Evolutionary conservation across 805 yeast species (phyloP).

Genomic region (Candida sakaeoensis): DNA sequence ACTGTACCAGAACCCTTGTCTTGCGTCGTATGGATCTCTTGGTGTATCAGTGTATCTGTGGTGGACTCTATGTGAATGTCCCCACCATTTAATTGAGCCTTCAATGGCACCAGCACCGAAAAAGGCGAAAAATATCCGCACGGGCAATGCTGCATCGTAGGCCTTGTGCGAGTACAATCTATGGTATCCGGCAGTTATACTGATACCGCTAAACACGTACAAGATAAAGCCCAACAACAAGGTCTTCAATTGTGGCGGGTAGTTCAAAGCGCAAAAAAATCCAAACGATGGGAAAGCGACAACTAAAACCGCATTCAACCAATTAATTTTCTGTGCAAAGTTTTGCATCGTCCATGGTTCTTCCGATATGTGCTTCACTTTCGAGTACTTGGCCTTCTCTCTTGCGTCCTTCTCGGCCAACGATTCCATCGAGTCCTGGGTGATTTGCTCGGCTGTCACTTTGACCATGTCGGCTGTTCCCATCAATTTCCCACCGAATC

Average conservation of each 20-base stretch:
- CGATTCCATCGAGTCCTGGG: conserved; percentile 47
- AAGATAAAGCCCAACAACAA: conserved; percentile 48
- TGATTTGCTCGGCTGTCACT: conserved; percentile 62
- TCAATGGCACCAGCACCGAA: conserved; percentile 83
- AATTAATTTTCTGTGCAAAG: conserved; percentile 74
- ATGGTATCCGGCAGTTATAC: conserved; percentile 84
- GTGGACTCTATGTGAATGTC: conserved; percentile 79
- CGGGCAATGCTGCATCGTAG: conserved; percentile 58
- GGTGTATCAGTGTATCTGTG: conserved; percentile 81
- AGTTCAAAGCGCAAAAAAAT: conserved; percentile 37
- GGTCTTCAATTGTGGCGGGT: conserved; percentile 52
- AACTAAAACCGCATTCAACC: conserved; percentile 70
- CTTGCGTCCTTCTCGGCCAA: conserved; percentile 34
- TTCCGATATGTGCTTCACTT: conserved; percentile 62
- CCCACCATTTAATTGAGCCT: conserved; percentile 90
- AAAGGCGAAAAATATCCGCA: conserved; percentile 62
- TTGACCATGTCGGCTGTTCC: conserved; percentile 72
- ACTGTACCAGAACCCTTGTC: conserved; percentile 78
- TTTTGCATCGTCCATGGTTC: conserved; percentile 71
- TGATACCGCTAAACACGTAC: conserved; percentile 61
- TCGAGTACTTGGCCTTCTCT: conserved; percentile 38
- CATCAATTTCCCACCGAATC: conserved; percentile 72
- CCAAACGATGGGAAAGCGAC: conserved; percentile 59
- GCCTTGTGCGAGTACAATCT: conserved; percentile 77
- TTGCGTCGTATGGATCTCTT: conserved; percentile 85